Base-by-base conservation (phyloP, 202 grass and related monocot genomes). In the Carex arenaria region DNA sequence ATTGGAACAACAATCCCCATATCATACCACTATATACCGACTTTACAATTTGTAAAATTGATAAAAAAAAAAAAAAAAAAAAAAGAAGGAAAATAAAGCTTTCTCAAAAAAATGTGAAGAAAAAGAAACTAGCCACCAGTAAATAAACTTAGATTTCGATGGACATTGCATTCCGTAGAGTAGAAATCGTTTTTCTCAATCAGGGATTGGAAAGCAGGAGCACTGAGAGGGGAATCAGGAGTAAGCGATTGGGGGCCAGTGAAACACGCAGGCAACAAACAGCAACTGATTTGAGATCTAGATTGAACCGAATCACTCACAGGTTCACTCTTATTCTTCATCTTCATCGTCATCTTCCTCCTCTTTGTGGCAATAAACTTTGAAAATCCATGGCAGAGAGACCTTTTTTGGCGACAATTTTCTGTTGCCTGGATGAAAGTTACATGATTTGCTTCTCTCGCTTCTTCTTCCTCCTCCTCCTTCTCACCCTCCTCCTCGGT, bases 111-210 rank as follows among this genome's bases (percentile, higher is more conserved):
- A 72, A 1, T 76, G n/a, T 3, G 20, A 62, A 26, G 14, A 75
- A 31, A 26, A 8, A 22, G 38, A 18, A 43, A 9, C 42, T 45
- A 30, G 3, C 8, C 23, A 5, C 28, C 15, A 13, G 22, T 56
- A 34, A 2, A 2, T 34, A n/a, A 3, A 59, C 52, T 56, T 55
- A 38, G 13, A 68, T 67, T 32, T 31, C 15, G 80, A 55, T 82
- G 80, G 62, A 69, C 80, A 82, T 82, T 82, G 63, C 80, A 82
- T 69, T 82, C 63, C 23, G 12, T 1, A 38, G 80, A 82, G 23
- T 69, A 82, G 64, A 82, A 82, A 69, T 82, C 80, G 10, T 82
- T 82, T 15, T 17, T 82, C 52, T 82, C 80, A 54, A 82, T 82
- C 19, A 82, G 38, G 63, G 80, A 69, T 56, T 82, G 23, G 5